Evolutionary conservation across 441 rosid species (phyloP), one percentile per base, ranked within the genome.

Genomic region (Gossypium lobatum): DNA sequence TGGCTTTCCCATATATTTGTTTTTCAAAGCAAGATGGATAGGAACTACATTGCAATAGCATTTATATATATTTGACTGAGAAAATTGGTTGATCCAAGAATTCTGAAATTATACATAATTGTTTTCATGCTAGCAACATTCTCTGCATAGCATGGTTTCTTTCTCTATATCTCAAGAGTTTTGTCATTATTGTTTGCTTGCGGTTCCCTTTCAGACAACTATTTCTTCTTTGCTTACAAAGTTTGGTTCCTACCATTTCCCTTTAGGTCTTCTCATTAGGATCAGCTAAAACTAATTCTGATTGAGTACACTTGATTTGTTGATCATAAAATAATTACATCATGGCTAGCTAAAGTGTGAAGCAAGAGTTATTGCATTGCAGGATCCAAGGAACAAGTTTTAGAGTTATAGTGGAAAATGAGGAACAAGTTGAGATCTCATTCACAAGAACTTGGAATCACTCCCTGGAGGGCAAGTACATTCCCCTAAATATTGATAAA

Each of bases 401-500:
- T 69, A 72, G 70, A 59, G 79, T 85, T 46, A 63, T 83, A 60
- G 81, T 83, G 67, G 79, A 79, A 65, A 83, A 80, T 57, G 85
- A 80, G 67, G 89, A 85, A 60, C 85, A 83, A 66, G 77, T 85
- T 46, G 89, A 85, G 71, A 77, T 83, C 60, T 85, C 89, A 18
- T 85, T 85, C 78, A 13, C 75, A 62, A 83, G 89, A 72, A 75
- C 57, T 50, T 85, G 89, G 89, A 75, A 82, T 73, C 64, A 74
- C 74, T 85, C 86, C 31, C 84, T 83, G 3, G 86, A 81, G 80
- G 85, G 86, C 18, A 81, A 81, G 77, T 78, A 31, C 42, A 77
- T 85, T 75, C 88, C 88, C 20, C 75, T 79, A 59, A 85, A 78
- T 73, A 85, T 88, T 26, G 90, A 93, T 76, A 93, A 89, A 82